A percentile compares a stretch with the other conserved stretches of the same genome.
These are phyloP conservation scores for Nakazawaea holstii DNA, from an alignment of 805 yeast genomes.

Conservation along the genomic window DNA sequence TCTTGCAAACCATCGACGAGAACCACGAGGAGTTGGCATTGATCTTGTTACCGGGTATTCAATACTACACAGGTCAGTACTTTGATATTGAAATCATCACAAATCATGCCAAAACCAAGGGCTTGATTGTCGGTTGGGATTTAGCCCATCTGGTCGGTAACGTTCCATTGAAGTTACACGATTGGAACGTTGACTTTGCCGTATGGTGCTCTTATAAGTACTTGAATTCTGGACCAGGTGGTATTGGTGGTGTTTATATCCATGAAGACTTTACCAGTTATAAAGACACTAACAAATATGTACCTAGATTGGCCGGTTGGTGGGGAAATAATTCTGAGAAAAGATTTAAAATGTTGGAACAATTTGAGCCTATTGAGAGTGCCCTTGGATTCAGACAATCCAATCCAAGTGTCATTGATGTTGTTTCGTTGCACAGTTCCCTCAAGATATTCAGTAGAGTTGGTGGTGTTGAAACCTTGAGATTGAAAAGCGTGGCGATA, in stretches of 20 bases:
- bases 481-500: slow-evolving; percentile 50
- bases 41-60: slow-evolving; percentile 82
- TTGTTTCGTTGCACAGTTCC: slow-evolving; percentile 65
- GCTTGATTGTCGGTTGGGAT: slow-evolving; percentile 83
- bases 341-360: slow-evolving; percentile 75
- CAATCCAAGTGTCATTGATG: slow-evolving; percentile 84
- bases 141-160: slow-evolving; percentile 94
- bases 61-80: slow-evolving; percentile 86
- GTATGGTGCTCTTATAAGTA: slow-evolving; percentile 94
- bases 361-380: slow-evolving; percentile 74
- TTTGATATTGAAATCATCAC: slow-evolving; percentile 78
- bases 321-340: slow-evolving; percentile 80
- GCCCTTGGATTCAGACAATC: slow-evolving; percentile 89
- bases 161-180: slow-evolving; percentile 69
- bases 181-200: slow-evolving; percentile 91
- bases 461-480: slow-evolving; percentile 60
- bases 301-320: slow-evolving; percentile 90
- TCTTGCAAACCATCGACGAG: slow-evolving; percentile 48
- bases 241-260: slow-evolving; percentile 80
- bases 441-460: slow-evolving; percentile 50
- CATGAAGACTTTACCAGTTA: slow-evolving; percentile 43
- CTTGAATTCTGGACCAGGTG: slow-evolving; percentile 91
- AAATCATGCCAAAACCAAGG: slow-evolving; percentile 43
- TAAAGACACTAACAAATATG: slow-evolving; percentile 26
- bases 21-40: slow-evolving; percentile 61